These are phyloP conservation scores for Linnemannia schmuckeri DNA, from an alignment of 192 early-diverging fungal species.

Conservation along the genomic window DNA sequence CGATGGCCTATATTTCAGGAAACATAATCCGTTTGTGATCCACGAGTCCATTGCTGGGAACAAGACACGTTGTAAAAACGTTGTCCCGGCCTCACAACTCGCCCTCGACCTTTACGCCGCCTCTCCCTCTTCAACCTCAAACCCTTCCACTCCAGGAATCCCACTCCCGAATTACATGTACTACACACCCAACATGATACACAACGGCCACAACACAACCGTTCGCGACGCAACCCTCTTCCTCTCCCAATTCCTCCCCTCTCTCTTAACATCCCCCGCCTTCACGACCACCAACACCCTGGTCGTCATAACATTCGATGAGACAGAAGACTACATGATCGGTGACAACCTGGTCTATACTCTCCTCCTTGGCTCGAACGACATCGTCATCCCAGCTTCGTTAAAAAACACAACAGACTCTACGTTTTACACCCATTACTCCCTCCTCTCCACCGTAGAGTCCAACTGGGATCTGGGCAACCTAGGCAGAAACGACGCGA, in stretches of 20 bases:
- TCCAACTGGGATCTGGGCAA: constrained; percentile 71
- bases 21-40: constrained; percentile 82
- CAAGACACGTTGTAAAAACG: constrained; percentile 68
- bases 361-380: constrained; percentile 48
- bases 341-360: constrained; percentile 57
- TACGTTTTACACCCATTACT: constrained; percentile 75
- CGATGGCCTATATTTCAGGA: constrained; percentile 61
- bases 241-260: constrained; percentile 67
- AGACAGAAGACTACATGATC: constrained; percentile 28
- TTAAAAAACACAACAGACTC: constrained; percentile 55
- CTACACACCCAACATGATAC: constrained; percentile 68
- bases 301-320: constrained; percentile 53
- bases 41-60: constrained; percentile 66
- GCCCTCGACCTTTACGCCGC: constrained; percentile 59
- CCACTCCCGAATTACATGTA: constrained; percentile 32
- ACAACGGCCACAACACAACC: constrained; percentile 68
- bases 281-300: constrained; percentile 58
- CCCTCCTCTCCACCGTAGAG: constrained; percentile 67
- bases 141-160: background rate
- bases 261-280: constrained; percentile 57
- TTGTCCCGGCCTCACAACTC: constrained; percentile 69
- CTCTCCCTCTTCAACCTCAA: background rate
- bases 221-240: constrained; percentile 60
- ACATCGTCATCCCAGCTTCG: constrained; percentile 12
- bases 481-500: constrained; percentile 69